Conservation (phyloP, 2,329 filamentous ascomycete genomes). For the Didymella lethalis region DNA sequence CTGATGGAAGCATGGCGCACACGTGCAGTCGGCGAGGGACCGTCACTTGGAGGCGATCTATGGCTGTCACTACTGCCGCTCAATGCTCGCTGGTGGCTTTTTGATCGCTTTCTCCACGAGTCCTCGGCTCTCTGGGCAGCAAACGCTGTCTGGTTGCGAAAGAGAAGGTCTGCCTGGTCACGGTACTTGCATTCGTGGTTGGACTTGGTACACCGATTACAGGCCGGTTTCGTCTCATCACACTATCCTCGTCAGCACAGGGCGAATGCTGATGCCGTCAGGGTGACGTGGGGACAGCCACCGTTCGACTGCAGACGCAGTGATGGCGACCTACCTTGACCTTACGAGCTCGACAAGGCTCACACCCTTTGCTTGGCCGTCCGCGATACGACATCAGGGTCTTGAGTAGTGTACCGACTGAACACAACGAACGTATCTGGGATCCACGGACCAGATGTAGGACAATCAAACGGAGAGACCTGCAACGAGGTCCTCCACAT, state of each 20-base stretch:
- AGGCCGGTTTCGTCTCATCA: slow-evolving; percentile 44
- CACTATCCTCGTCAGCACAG: slow-evolving; percentile 30
- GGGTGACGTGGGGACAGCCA: not conserved
- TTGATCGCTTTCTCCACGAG: slow-evolving; percentile 46
- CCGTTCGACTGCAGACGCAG: not conserved
- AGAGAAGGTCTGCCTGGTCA: slow-evolving; percentile 44
- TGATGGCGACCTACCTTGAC: slow-evolving; percentile 40
- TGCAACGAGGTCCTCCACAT: slow-evolving; percentile 2
- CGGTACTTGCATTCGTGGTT: slow-evolving; percentile 44
- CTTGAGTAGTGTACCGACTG: not conserved
- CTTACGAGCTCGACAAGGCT: slow-evolving; percentile 45
- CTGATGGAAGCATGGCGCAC: slow-evolving; percentile 19
- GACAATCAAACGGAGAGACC: not conserved
- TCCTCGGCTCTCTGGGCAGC: slow-evolving; percentile 47
- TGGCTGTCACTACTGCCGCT: slow-evolving; percentile 24
- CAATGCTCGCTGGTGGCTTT: slow-evolving; percentile 32
- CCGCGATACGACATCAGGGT: slow-evolving; percentile 46
- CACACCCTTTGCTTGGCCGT: slow-evolving; percentile 48
- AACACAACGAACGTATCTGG: not conserved
- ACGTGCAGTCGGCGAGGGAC: slow-evolving; percentile 19
- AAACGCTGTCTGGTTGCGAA: slow-evolving; percentile 45
- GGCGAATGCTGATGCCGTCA: not conserved
- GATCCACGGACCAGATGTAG: not conserved
- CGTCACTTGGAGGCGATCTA: slow-evolving; percentile 25
- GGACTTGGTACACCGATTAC: slow-evolving; percentile 41